Evolutionary conservation across 1,284 basidiomycete species (phyloP).

Genomic region (Trametes pubescens): DNA sequence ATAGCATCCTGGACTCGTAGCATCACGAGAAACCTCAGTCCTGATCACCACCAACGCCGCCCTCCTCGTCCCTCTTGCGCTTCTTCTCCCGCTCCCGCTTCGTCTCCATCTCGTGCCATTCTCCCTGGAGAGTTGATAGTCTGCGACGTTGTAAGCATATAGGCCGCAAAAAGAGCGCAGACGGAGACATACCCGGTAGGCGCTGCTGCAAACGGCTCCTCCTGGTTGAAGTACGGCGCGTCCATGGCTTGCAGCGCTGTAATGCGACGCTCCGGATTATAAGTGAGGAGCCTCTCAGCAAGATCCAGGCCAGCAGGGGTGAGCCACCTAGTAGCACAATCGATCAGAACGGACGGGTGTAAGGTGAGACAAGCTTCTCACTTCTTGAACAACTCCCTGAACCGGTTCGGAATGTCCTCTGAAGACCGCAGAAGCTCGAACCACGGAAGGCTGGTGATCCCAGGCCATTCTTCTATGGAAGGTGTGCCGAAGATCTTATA

Average conservation of each 20-base stretch:
- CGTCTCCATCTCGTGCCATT: slow-evolving; percentile 95
- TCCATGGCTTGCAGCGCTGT: slow-evolving; percentile 85
- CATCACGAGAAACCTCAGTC: slow-evolving; percentile 20
- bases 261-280: slow-evolving; percentile 82
- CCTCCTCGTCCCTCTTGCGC: slow-evolving; percentile 59
- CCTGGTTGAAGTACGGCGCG: slow-evolving; percentile 83
- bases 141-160: slow-evolving; percentile 48
- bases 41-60: slow-evolving; percentile 18
- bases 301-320: slow-evolving; percentile 86
- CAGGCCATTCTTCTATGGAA: slow-evolving; percentile 83
- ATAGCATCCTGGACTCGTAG: slow-evolving; percentile 29
- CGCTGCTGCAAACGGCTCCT: slow-evolving; percentile 76
- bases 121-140: slow-evolving; percentile 80
- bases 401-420: slow-evolving; percentile 73
- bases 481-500: slow-evolving; percentile 94
- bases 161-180: slow-evolving; percentile 9
- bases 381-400: slow-evolving; percentile 84
- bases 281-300: slow-evolving; percentile 84
- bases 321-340: slow-evolving; percentile 67
- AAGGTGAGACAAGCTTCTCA: slow-evolving; percentile 47
- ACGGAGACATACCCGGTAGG: slow-evolving; percentile 78
- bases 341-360: background rate
- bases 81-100: slow-evolving; percentile 86
- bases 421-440: slow-evolving; percentile 97
- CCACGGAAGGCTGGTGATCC: slow-evolving; percentile 89